Conservation (phyloP, 148 eudicot genomes). For the Rheum nobile region DNA sequence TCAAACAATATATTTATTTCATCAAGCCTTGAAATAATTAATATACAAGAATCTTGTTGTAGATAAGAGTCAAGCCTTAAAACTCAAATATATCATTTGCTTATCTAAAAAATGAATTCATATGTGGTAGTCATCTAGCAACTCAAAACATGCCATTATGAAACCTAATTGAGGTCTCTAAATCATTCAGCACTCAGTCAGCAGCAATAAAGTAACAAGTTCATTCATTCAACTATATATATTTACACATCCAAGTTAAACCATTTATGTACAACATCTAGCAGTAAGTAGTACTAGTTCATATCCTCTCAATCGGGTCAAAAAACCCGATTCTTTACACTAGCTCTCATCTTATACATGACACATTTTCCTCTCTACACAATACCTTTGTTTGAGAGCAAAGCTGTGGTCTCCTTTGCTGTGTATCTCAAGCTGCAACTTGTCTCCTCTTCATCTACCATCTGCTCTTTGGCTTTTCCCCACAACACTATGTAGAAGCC, state of each 20-base stretch:
- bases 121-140: too few species aligned
- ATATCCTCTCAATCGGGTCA: not conserved
- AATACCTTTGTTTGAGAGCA: not conserved
- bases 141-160: too few species aligned
- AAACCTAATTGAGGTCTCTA: too few species aligned
- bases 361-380: not conserved
- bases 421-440: not conserved
- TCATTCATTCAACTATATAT: not conserved
- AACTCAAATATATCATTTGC: not conserved
- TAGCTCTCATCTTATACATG: not conserved
- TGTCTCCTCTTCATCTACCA: not conserved
- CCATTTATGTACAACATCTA: not conserved
- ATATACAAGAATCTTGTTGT: too few species aligned
- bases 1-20: too few species aligned
- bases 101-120: not conserved
- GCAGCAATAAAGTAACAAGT: not conserved
- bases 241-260: not conserved
- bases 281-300: not conserved
- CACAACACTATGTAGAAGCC: conserved; percentile 6
- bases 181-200: too few species aligned
- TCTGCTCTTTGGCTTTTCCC: conserved; percentile 6
- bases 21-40: too few species aligned
- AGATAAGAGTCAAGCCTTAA: too few species aligned
- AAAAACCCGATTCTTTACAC: not conserved
- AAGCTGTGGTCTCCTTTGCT: not conserved